Evolutionary conservation across 2,329 filamentous ascomycete genomes (phyloP).

Genomic region (Orbilia brochopaga): DNA sequence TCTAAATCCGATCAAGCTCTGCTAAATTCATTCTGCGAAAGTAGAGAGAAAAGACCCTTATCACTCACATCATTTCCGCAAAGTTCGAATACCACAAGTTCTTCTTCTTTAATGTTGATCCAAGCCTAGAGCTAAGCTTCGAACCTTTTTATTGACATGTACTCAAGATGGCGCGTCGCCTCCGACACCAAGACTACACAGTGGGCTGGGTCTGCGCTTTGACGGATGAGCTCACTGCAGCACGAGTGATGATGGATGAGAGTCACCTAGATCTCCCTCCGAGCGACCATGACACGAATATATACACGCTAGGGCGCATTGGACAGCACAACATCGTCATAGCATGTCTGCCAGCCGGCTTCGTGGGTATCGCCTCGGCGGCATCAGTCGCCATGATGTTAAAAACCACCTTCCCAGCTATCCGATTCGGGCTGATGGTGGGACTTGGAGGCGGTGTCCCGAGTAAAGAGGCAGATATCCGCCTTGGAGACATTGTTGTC

Average conservation of each 20-base stretch:
- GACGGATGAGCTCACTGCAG: no score
- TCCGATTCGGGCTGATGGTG: conserved; percentile 53
- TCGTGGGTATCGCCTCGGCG: conserved; percentile 19
- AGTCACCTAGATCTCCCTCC: conserved; percentile 1
- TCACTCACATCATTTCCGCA: no score
- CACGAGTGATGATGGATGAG: background rate
- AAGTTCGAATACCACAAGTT: no score
- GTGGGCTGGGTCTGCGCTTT: no score
- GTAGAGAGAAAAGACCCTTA: no score
- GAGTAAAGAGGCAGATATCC: conserved; percentile 51
- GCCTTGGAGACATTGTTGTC: conserved; percentile 52
- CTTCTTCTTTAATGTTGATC: no score
- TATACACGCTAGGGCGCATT: conserved; percentile 20
- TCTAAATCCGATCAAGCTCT: no score
- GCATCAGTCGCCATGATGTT: conserved; percentile 20
- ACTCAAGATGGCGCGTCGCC: no score
- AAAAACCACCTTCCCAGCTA: conserved; percentile 21
- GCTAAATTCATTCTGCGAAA: no score
- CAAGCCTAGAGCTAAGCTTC: no score
- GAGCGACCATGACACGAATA: conserved; percentile 10
- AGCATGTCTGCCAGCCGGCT: conserved; percentile 15
- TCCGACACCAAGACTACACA: no score
- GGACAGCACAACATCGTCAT: conserved; percentile 29
- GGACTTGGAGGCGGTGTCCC: conserved; percentile 56
- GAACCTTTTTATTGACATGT: no score